These are phyloP conservation scores for Phlegmacium glaucopus DNA, from an alignment of 768 basidiomycete genomes.

Conservation along the genomic window DNA sequence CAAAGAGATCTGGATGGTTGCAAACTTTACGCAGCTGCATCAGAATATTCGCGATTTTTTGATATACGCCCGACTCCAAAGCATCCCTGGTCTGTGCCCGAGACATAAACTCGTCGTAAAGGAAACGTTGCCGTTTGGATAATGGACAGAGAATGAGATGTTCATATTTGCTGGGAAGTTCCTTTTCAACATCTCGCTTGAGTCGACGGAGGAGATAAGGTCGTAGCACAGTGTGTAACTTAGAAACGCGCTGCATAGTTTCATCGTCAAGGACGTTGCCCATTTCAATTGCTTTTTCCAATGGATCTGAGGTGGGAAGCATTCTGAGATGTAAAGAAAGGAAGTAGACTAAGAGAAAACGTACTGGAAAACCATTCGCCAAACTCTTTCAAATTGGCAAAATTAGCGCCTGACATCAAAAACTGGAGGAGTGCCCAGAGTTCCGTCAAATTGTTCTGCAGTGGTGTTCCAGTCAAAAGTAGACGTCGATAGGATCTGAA, in stretches of 20 bases:
- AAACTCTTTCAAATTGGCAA: conserved; percentile 92
- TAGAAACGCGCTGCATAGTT: conserved; percentile 77
- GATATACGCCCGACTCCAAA: conserved; percentile 80
- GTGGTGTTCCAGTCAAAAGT: conserved; percentile 91
- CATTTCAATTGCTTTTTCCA: conserved; percentile 93
- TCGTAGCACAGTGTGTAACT: conserved; percentile 91
- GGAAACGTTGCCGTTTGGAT: conserved; percentile 89
- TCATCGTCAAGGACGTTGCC: conserved; percentile 76
- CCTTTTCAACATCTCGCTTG: conserved; percentile 96
- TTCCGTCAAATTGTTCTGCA: conserved; percentile 96
- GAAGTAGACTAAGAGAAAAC: conserved; percentile 17
- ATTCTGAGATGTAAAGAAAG: too few relatives aligned
- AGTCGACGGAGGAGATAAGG: conserved; percentile 95
- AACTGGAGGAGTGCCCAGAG: conserved; percentile 96
- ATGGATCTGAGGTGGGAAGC: conserved; percentile 56
- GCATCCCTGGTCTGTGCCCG: conserved; percentile 81
- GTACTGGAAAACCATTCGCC: conserved; percentile 95
- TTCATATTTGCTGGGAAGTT: conserved; percentile 90
- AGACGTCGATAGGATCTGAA: conserved; percentile 85
- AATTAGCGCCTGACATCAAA: conserved; percentile 83
- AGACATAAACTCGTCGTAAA: conserved; percentile 96
- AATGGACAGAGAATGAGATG: conserved; percentile 86
- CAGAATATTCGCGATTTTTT: conserved; percentile 89
- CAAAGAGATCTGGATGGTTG: conserved; percentile 91
- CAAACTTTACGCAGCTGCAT: conserved; percentile 99